Evolutionary conservation across 2,329 filamentous ascomycete species (phyloP), one percentile per base, ranked within the genome.

Genomic region (Raffaelea ambrosiae): DNA sequence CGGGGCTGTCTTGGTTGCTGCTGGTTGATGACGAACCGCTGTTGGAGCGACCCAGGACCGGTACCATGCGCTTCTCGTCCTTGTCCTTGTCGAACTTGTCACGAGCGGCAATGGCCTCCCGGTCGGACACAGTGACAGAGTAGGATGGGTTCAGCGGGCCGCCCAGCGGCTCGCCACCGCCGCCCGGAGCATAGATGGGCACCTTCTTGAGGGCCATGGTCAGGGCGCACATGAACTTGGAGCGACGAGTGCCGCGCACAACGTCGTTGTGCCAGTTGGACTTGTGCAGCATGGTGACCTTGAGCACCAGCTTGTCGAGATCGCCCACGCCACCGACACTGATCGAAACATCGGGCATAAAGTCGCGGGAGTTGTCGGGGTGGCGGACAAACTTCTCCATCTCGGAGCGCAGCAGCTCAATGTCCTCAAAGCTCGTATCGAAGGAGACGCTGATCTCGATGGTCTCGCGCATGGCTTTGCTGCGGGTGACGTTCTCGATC

Each of bases 161-260:
- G 49, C 81, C 81, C 3, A 83, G 67, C 35, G 73, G 55, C 48
- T 81, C 77, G 48, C 68, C 70, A 48, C 83, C 86, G 50, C 85
- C 89, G 38, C 84, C 89, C 48, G 91, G 91, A 19, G 72, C 81
- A 57, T 88, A 77, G 60, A 98, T 91, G 10, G 90, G 91, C 18
- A 98, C 76, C 68, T 84, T 89, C 66, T 88, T 86, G 50, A 96
- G 70, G 3, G 91, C 89, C 9, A 89, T 67, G 4, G 93, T 83
- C 50, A 98, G 72, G 1, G 93, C 93, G 61, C 90, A 95, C 82
- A 97, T 95, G 69, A 98, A 97, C 67, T 95, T 97, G 63, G 86
- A 94, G 51, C 91, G 83, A 46, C 90, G 82, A 7, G 84, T 77
- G 18, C 84, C 83, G 38, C 90, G 85, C 38, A 96, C 76, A 1